Base-by-base conservation (phyloP, 176 grass and related monocot species). In the Saccharum spontaneum region DNA sequence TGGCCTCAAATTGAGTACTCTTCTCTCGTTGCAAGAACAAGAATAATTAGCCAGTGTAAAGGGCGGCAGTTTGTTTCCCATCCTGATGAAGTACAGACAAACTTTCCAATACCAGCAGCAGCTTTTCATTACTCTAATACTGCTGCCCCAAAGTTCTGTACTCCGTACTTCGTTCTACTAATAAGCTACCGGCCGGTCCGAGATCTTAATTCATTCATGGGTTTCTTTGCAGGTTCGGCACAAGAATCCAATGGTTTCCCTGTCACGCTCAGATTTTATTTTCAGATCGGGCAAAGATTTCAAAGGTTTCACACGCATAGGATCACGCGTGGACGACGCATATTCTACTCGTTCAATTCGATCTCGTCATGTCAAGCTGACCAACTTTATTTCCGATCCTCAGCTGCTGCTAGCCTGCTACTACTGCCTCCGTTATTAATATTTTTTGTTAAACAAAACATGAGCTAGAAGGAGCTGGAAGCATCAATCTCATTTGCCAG, bases 21-120 rank as follows among this genome's bases (percentile, higher is more conserved):
- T 76, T 8, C 36, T 20, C 49, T 30, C 44, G 36, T 50, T 69
- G 46, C 68, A 34, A 34, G 33, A 34, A 69, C 71, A 52, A 85
- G 31, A 40, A 24, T 40, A 71, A 86, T 71, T 82, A 71, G 79
- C 48, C 14, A 73, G 54, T 37, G 54, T 11, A 17, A 52, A 77
- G 78, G 88, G 43, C 88, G 83, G 88, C 88, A 86, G 79, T 78
- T 86, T 86, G 79, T 86, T 73, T 65, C 76, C 68, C 26, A 31
- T 81, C 22, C 31, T 22, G 14, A 69, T 26, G 14, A 69, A 44
- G 83, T 33, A 43, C 79, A 86, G 79, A 86, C 78, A 90, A 86
- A 77, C 72, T 71, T 82, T 54, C 60, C 33, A 76, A 31, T 22
- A 36, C 16, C 71, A 23, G 55, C 22, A 59, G 8, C 18, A 59